Conservation (phyloP, 129 eudicot genomes). For the Saussurea involucrata region DNA sequence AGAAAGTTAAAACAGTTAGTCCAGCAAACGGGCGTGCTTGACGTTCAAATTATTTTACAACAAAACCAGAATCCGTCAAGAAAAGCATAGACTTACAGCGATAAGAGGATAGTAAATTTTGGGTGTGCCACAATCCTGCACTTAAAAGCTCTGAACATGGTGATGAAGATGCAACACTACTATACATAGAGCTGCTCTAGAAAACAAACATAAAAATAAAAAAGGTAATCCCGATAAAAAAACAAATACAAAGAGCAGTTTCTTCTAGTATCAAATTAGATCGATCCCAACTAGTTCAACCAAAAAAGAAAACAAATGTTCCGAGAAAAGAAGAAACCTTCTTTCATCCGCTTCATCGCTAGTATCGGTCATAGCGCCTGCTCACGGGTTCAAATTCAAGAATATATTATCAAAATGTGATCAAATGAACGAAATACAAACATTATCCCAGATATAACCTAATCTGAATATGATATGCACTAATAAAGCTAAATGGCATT, state of each 20-base stretch:
- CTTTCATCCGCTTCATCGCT: neutral
- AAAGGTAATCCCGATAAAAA: neutral
- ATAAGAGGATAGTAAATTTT: neutral
- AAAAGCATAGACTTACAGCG: neutral
- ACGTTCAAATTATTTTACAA: neutral
- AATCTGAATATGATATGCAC: too few species aligned
- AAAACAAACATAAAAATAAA: neutral
- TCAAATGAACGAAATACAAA: neutral
- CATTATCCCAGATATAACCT: neutral
- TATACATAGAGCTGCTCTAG: neutral
- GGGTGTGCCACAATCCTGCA: neutral
- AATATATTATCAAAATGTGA: neutral
- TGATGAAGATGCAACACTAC: neutral
- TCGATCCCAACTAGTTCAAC: neutral
- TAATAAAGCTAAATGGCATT: too few species aligned
- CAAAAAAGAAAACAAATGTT: neutral
- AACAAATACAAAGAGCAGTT: neutral
- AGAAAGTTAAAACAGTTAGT: neutral
- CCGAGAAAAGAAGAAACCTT: neutral
- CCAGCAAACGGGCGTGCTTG: neutral
- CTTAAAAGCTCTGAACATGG: neutral
- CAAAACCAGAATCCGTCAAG: neutral
- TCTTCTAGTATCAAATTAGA: neutral
- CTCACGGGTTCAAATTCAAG: neutral
- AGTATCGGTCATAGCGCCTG: neutral